Evolutionary conservation across 441 rosid species (phyloP).

Genomic region (Arabidopsis hybrid): DNA sequence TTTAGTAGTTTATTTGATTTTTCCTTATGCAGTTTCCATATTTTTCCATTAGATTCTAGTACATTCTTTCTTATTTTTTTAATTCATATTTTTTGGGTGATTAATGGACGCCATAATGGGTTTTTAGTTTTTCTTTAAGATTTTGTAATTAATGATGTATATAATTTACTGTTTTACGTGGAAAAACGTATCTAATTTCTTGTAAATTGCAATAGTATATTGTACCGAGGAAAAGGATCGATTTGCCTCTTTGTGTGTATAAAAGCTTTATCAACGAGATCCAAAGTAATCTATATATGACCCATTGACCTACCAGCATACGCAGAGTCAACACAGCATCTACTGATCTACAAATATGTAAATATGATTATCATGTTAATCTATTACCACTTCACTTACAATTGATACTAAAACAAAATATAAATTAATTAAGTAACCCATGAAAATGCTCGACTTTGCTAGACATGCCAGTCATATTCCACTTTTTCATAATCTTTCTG

Average conservation of each 20-base stretch:
- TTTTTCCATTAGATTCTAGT: neutral
- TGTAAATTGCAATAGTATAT: slow-evolving; percentile 21
- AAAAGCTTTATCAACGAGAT: slow-evolving; percentile 13
- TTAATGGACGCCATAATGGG: neutral
- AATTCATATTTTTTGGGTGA: neutral
- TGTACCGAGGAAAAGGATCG: slow-evolving; percentile 23
- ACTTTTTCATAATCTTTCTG: neutral
- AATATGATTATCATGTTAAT: slow-evolving; percentile 14
- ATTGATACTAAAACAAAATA: neutral
- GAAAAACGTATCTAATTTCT: neutral
- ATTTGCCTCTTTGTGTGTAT: neutral
- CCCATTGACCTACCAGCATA: slow-evolving; percentile 21
- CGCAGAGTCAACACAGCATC: slow-evolving; percentile 25
- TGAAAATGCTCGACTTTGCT: neutral
- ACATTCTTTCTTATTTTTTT: neutral
- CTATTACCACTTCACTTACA: neutral
- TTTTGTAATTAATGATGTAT: neutral
- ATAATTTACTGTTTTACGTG: neutral
- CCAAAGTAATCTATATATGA: slow-evolving; percentile 8
- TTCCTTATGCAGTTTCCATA: neutral
- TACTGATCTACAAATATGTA: neutral
- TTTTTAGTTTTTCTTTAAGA: neutral
- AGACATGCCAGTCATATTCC: slow-evolving; percentile 9
- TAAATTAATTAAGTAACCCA: too few relatives aligned
- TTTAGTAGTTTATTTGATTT: neutral